Percentiles rank a stretch among this genome's conserved stretches.
phyloP scores from a whole-genome alignment of 768 basidiomycete genomes.

The Lactarius pseudohatsudake region DNA sequence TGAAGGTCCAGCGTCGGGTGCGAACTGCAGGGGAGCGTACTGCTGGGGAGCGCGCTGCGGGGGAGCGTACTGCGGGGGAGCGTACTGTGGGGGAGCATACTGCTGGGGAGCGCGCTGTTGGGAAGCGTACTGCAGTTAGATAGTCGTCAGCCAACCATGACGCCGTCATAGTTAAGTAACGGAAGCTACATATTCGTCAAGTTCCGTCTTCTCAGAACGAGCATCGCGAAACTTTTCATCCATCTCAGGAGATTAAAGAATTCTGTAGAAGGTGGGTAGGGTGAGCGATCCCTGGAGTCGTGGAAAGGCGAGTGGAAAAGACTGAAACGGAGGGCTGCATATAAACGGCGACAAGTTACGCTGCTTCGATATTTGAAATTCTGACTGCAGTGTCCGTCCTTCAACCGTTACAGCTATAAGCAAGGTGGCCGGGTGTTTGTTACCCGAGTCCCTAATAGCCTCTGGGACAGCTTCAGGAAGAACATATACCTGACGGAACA shows the following conservation, averaged over 20 bases:
- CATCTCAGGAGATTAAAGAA: constrained; percentile 4
- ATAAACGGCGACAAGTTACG: not conserved
- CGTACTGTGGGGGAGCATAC: too few relatives aligned
- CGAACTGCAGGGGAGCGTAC: not conserved
- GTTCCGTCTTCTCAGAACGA: constrained; percentile 3
- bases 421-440: too few relatives aligned
- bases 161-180: not conserved
- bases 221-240: not conserved
- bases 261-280: not conserved
- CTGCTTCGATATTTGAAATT: too few relatives aligned
- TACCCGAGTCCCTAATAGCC: too few relatives aligned
- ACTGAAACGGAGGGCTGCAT: not conserved
- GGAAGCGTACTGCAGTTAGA: not conserved
- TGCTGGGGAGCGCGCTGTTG: not conserved
- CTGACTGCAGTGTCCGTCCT: too few relatives aligned
- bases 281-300: not conserved
- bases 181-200: constrained; percentile 10
- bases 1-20: not conserved
- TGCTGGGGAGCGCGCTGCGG: not conserved
- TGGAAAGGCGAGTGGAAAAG: not conserved
- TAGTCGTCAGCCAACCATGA: not conserved
- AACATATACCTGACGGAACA: too few relatives aligned
- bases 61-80: not conserved
- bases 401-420: too few relatives aligned
- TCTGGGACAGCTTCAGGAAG: too few relatives aligned